Evolutionary conservation across 306 rosid species (phyloP), one percentile per base, ranked within the genome.

Genomic region (Lathyrus oleraceus): DNA sequence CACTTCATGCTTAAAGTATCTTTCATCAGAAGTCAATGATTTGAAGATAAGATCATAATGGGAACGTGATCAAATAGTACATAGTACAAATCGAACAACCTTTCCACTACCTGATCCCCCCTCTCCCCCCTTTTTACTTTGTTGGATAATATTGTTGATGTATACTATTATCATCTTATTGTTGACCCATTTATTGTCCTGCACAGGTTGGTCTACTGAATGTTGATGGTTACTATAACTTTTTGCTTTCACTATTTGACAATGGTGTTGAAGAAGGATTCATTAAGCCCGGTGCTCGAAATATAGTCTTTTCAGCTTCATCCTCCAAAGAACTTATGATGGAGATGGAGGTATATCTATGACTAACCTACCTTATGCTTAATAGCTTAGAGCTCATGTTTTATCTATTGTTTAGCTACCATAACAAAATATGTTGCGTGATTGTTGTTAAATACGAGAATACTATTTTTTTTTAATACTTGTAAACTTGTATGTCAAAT

Each of bases 171-270:
- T 43, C 40, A 69, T 56, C 16, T 12, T 32, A 8, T 58, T 11
- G 21, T 80, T 56, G n/a, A 77, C 79, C 62, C 49, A 69, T 6
- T 8, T 66, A 49, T 65, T 47, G 32, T 73, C 75, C 67, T 66
- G 23, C 53, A 30, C 88, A 91, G 96, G 86, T 91, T 76, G 97
- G 96, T 54, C 81, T 91, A 61, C 84, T 91, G 49, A 91, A 89
- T 78, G 97, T 87, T 25, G 97, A 91, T 66, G 97, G n/a, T n/a
- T n/a, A n/a, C n/a, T n/a, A n/a, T n/a, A n/a, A n/a, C n/a, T n/a
- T n/a, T n/a, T n/a, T n/a, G 94, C 96, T 91, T 72, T 86, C 94
- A 36, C 81, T 89, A 28, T 91, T 91, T 70, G 96, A 91, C 86
- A 91, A 87, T 59, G 94, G 94, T 39, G 97, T 91, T 35, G 13